These are phyloP conservation scores for Boletus sensibilis DNA, from an alignment of 768 basidiomycete genomes.

Conservation along the genomic window DNA sequence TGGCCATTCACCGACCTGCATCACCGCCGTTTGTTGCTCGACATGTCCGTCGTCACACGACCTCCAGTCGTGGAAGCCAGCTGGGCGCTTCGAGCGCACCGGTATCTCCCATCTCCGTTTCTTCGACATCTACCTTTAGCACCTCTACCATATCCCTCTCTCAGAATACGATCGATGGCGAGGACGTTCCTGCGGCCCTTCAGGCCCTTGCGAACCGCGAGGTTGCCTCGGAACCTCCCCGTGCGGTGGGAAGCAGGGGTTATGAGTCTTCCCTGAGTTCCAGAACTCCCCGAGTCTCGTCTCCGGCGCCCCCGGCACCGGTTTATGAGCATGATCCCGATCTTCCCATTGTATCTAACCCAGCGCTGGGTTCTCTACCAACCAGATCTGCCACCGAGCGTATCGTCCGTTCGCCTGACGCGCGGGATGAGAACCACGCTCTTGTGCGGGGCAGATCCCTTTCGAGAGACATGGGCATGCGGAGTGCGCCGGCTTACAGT, in stretches of 20 bases:
- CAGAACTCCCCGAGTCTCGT: conserved; percentile 24
- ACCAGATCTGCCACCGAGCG: conserved; percentile 34
- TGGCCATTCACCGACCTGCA: conserved; percentile 26
- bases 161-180: conserved; percentile 16
- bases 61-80: conserved; percentile 33
- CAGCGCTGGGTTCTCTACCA: conserved; percentile 21
- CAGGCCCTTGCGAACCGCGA: conserved; percentile 19
- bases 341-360: conserved; percentile 23
- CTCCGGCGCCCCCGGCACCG: conserved; percentile 20
- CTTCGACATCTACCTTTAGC: conserved; percentile 30
- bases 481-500: conserved; percentile 35
- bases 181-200: conserved; percentile 18
- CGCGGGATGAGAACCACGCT: conserved; percentile 27
- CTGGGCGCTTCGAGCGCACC: conserved; percentile 32
- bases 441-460: conserved; percentile 33
- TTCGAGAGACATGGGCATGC: conserved; percentile 32
- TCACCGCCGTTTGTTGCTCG: conserved; percentile 35
- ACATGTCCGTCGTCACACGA: conserved; percentile 34
- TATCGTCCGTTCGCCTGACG: conserved; percentile 29
- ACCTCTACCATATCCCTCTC: conserved; percentile 21
- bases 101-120: conserved; percentile 30
- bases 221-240: conserved; percentile 26
- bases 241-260: conserved; percentile 11
- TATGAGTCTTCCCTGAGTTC: conserved; percentile 17
- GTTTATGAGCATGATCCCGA: conserved; percentile 31